Percentiles rank a stretch among this genome's conserved stretches.
These are phyloP conservation scores for Stachybotrys chartarum DNA, from an alignment of 2,329 filamentous ascomycete genomes.

Conservation along the genomic window DNA sequence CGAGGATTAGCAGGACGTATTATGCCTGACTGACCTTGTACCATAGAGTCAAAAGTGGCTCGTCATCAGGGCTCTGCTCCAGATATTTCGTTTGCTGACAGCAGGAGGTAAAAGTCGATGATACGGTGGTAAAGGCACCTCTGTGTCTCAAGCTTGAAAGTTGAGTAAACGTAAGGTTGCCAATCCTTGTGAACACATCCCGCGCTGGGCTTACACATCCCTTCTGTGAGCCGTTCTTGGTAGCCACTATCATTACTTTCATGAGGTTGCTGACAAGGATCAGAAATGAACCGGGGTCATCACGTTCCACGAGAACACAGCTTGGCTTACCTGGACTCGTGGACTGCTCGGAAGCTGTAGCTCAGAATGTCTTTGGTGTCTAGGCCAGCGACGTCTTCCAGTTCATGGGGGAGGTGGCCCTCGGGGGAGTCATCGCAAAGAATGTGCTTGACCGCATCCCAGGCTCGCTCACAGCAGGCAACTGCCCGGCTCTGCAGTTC, in stretches of 20 bases:
- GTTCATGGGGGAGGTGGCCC: conserved; percentile 70
- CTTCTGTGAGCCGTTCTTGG: conserved; percentile 36
- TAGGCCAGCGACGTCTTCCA: conserved; percentile 63
- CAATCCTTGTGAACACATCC: conserved; percentile 57
- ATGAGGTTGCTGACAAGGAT: conserved; percentile 56
- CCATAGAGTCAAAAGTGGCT: conserved; percentile 56
- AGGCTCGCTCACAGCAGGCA: conserved; percentile 59
- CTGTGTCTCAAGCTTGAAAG: conserved; percentile 78
- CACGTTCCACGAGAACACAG: neutral
- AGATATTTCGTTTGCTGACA: conserved; percentile 58
- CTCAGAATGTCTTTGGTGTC: conserved; percentile 86
- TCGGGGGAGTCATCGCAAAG: conserved; percentile 94
- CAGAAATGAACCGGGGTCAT: neutral
- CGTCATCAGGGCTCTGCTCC: conserved; percentile 18
- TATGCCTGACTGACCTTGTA: conserved; percentile 46
- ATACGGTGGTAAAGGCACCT: conserved; percentile 89
- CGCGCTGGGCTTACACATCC: conserved; percentile 40
- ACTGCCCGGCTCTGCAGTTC: conserved; percentile 50
- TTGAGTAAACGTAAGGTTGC: conserved; percentile 72
- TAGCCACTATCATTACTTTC: conserved; percentile 51
- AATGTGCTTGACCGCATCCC: conserved; percentile 66
- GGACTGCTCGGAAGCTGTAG: conserved; percentile 91
- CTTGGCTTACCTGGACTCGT: conserved; percentile 70
- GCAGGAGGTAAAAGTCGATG: conserved; percentile 76
- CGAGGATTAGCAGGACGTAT: neutral